These are phyloP conservation scores for Ophidiomyces ophidiicola DNA, from an alignment of 2,329 filamentous ascomycete genomes.

Conservation along the genomic window DNA sequence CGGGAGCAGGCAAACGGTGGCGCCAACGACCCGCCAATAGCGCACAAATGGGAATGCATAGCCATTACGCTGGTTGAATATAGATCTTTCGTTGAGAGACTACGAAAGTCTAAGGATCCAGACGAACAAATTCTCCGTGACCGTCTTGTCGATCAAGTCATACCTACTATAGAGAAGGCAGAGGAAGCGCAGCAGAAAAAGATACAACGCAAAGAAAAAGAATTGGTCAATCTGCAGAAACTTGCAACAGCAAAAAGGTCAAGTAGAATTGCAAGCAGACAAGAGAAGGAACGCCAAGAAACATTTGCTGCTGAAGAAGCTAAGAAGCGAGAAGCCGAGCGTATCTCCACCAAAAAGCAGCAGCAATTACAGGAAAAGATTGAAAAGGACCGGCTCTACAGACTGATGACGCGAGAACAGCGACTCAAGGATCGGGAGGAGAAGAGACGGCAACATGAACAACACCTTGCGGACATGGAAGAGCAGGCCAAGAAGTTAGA, in stretches of 20 bases:
- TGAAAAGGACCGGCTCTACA: constrained; percentile 63
- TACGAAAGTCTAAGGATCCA: constrained; percentile 64
- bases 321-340: constrained; percentile 51
- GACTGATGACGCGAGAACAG: constrained; percentile 72
- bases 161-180: constrained; percentile 73
- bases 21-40: constrained; percentile 54
- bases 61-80: constrained; percentile 73
- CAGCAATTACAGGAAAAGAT: constrained; percentile 50
- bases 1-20: constrained; percentile 30
- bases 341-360: constrained; percentile 49
- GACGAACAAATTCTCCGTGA: constrained; percentile 71
- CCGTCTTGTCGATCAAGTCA: constrained; percentile 61
- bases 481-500: constrained; percentile 56
- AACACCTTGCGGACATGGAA: constrained; percentile 67
- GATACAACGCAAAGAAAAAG: constrained; percentile 61
- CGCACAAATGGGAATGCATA: constrained; percentile 80
- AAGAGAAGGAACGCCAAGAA: constrained; percentile 64
- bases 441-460: constrained; percentile 70
- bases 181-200: constrained; percentile 58
- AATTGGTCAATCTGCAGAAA: constrained; percentile 69
- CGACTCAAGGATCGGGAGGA: constrained; percentile 75
- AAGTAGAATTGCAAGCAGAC: constrained; percentile 70
- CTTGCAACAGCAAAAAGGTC: constrained; percentile 91
- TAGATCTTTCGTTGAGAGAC: constrained; percentile 53
- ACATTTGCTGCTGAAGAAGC: constrained; percentile 60